Percentiles rank a stretch among this genome's conserved stretches.
phyloP scores from a whole-genome alignment of 1,284 basidiomycete genomes.

The Trametes hirsuta region DNA sequence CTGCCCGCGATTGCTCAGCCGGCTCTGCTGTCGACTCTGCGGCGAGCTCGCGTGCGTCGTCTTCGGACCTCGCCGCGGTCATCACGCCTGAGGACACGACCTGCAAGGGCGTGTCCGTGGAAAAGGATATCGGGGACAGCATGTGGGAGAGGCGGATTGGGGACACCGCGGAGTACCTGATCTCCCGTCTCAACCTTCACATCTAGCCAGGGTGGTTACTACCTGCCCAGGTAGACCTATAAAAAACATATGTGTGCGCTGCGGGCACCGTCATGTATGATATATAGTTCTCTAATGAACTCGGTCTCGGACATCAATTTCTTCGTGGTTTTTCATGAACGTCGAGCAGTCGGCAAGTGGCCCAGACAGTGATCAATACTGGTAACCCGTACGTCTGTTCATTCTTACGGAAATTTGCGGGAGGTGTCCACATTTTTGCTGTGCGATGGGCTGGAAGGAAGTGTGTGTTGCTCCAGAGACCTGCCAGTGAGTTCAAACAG shows the following conservation, averaged over 20 bases:
- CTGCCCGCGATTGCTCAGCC: constrained; percentile 12
- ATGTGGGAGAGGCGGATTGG: constrained; percentile 9
- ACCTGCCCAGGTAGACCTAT: constrained; percentile 2
- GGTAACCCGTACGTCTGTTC: too few relatives aligned
- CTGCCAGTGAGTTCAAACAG: too few relatives aligned
- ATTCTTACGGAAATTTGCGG: too few relatives aligned
- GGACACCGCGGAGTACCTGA: constrained; percentile 11
- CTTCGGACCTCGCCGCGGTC: constrained; percentile 7
- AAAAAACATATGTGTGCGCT: constrained; percentile 9
- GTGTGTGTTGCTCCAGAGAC: too few relatives aligned
- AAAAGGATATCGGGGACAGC: constrained; percentile 12
- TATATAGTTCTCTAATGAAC: constrained; percentile 3
- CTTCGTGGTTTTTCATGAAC: not conserved
- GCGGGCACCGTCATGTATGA: constrained; percentile 15
- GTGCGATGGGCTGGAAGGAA: too few relatives aligned
- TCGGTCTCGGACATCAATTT: not conserved
- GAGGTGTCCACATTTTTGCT: too few relatives aligned
- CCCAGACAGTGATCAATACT: not conserved
- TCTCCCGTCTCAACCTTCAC: constrained; percentile 7
- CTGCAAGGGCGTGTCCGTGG: constrained; percentile 6
- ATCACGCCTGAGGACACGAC: constrained; percentile 7
- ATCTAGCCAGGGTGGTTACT: not conserved
- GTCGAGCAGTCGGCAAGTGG: not conserved
- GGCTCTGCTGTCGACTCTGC: constrained; percentile 15
- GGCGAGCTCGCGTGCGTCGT: constrained; percentile 12